These are phyloP conservation scores for Verbascum thapsus DNA, from an alignment of 257 asterid genomes.

Conservation along the genomic window DNA sequence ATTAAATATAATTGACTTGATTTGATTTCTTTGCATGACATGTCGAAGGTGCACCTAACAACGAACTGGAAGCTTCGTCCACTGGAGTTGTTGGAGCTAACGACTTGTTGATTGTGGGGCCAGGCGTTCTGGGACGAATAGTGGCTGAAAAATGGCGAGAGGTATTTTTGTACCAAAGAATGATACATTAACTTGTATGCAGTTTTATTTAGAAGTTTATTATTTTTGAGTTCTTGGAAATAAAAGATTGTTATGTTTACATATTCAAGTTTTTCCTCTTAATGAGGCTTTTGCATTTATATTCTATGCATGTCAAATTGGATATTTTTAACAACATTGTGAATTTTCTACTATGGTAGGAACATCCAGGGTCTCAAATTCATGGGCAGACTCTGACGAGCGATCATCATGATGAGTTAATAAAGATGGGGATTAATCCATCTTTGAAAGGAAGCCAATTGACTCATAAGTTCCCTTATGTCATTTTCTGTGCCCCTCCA, in stretches of 20 bases:
- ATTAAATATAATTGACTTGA: no score
- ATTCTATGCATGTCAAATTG: conserved; percentile 1
- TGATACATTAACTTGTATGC: conserved; percentile 16
- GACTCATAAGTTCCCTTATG: conserved; percentile 68
- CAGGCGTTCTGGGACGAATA: conserved; percentile 92
- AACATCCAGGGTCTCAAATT: conserved; percentile 72
- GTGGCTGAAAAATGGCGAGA: conserved; percentile 91
- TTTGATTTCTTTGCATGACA: conserved; percentile 17
- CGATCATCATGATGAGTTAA: conserved; percentile 84
- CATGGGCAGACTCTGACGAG: conserved; percentile 77
- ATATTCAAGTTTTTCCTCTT: not conserved
- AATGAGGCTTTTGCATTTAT: conserved; percentile 13
- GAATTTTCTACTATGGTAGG: conserved; percentile 49
- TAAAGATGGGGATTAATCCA: conserved; percentile 76
- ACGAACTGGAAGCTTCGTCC: conserved; percentile 55
- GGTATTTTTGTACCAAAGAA: conserved; percentile 44
- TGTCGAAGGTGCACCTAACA: conserved; percentile 52
- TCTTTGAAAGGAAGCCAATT: conserved; percentile 52
- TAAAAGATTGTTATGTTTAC: not conserved
- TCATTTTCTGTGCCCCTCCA: conserved; percentile 96
- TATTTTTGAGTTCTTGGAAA: conserved; percentile 3
- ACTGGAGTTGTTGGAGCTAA: conserved; percentile 55
- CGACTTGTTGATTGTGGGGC: conserved; percentile 92
- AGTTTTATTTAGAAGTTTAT: conserved; percentile 1
- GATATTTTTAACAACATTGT: conserved; percentile 8